Percentiles rank a stretch among this genome's conserved stretches.
phyloP scores from a whole-genome alignment of 768 basidiomycete genomes.

The Podaxis rugospora region DNA sequence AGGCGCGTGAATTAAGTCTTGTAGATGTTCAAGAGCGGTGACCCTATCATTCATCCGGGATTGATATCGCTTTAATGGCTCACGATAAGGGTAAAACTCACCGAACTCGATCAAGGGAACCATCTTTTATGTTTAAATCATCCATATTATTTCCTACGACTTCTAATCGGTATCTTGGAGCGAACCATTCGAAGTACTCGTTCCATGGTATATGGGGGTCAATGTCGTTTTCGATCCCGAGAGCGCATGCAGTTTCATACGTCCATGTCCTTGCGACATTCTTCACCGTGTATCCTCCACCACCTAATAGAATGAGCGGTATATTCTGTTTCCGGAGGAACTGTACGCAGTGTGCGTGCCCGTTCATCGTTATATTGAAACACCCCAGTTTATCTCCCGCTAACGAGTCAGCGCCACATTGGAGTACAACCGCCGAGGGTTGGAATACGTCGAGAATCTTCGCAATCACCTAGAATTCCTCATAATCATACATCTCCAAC shows the following conservation, averaged over 20 bases:
- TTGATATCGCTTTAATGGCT: not conserved
- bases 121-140: slow-evolving; percentile 80
- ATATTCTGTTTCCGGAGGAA: slow-evolving; percentile 80
- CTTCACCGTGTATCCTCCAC: slow-evolving; percentile 95
- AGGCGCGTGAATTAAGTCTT: slow-evolving; percentile 61
- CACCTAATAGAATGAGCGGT: slow-evolving; percentile 88
- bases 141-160: slow-evolving; percentile 94
- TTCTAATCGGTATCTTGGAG: slow-evolving; percentile 89
- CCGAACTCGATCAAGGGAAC: slow-evolving; percentile 77
- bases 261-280: slow-evolving; percentile 96
- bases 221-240: slow-evolving; percentile 78
- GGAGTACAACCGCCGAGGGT: slow-evolving; percentile 85
- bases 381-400: slow-evolving; percentile 94
- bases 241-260: slow-evolving; percentile 92
- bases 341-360: slow-evolving; percentile 88
- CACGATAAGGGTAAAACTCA: slow-evolving; percentile 26
- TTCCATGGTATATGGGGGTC: slow-evolving; percentile 81
- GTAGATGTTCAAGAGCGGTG: slow-evolving; percentile 36
- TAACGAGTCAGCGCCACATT: slow-evolving; percentile 95
- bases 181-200: slow-evolving; percentile 96
- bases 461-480: slow-evolving; percentile 60
- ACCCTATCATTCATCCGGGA: slow-evolving; percentile 16
- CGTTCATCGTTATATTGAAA: slow-evolving; percentile 94
- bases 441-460: slow-evolving; percentile 84
- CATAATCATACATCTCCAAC: not conserved